phyloP scores from a whole-genome alignment of 305 asterid genomes.

The Fraxinus platypoda region DNA sequence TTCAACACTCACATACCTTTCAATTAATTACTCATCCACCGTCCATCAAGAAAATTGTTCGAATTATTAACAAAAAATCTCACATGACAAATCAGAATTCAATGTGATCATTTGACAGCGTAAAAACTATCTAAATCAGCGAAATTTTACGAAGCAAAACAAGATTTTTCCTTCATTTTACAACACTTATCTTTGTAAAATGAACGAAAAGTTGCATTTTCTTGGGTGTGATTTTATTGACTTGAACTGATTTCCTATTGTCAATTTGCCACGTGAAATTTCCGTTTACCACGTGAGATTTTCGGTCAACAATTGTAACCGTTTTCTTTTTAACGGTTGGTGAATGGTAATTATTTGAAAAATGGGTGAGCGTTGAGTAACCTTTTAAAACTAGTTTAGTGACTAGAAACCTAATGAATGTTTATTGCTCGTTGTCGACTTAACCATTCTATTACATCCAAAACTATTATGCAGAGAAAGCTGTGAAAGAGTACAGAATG shows the following conservation, averaged over 20 bases:
- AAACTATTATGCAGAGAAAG: not conserved
- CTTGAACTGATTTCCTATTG: not conserved
- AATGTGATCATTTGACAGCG: not conserved
- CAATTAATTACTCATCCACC: not conserved
- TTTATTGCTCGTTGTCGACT: not conserved
- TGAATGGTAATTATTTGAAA: not conserved
- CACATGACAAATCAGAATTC: not conserved
- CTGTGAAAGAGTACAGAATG: constrained; percentile 10
- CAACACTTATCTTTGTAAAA: not conserved
- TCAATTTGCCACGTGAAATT: not conserved
- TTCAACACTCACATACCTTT: not conserved
- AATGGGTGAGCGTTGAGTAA: not conserved
- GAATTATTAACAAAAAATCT: not conserved
- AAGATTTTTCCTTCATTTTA: not conserved
- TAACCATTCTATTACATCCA: not conserved
- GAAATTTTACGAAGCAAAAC: not conserved
- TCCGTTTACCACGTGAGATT: too few relatives aligned
- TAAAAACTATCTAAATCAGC: not conserved
- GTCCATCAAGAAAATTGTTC: not conserved
- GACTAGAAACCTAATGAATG: not conserved
- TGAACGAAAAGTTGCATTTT: not conserved
- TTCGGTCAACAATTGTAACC: not conserved
- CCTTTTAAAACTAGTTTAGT: not conserved
- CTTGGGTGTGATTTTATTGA: not conserved
- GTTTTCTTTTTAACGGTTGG: not conserved